Evolutionary conservation across 805 yeast species (phyloP).

Genomic region (Metschnikowia peoriensis): DNA sequence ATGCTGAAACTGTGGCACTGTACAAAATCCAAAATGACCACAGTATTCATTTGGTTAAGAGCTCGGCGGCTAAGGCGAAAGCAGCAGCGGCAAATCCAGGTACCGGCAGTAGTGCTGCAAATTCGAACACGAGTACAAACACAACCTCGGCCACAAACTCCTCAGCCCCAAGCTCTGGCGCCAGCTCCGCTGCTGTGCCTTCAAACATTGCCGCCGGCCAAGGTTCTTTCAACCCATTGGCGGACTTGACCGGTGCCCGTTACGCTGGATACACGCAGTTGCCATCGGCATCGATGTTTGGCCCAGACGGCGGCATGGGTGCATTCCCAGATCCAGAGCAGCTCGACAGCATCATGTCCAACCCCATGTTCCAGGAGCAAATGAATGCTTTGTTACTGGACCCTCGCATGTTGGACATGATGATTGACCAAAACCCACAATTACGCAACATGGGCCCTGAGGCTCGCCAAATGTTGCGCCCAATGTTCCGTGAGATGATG

Average conservation of each 20-base stretch:
- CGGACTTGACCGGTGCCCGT: slow-evolving; percentile 91
- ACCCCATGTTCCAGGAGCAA: slow-evolving; percentile 78
- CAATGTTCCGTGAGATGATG: slow-evolving; percentile 67
- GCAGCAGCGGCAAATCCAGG: slow-evolving; percentile 12
- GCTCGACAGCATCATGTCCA: slow-evolving; percentile 68
- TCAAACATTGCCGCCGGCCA: slow-evolving; percentile 81
- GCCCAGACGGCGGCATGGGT: slow-evolving; percentile 92
- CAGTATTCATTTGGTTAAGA: slow-evolving; percentile 85
- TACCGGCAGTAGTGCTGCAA: slow-evolving; percentile 4
- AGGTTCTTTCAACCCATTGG: slow-evolving; percentile 85
- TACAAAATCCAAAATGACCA: slow-evolving; percentile 86
- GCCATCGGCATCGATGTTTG: slow-evolving; percentile 86
- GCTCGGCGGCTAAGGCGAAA: slow-evolving; percentile 38
- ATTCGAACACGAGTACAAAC: neutral
- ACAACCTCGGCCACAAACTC: neutral
- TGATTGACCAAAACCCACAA: slow-evolving; percentile 82
- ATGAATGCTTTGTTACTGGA: slow-evolving; percentile 80
- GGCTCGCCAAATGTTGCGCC: slow-evolving; percentile 82
- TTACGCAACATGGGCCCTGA: slow-evolving; percentile 86
- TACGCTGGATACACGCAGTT: slow-evolving; percentile 90
- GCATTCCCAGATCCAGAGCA: slow-evolving; percentile 72
- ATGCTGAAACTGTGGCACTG: slow-evolving; percentile 65
- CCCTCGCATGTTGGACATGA: slow-evolving; percentile 82
- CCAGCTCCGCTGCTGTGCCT: slow-evolving; percentile 48
- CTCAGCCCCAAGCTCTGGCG: neutral